phyloP scores from a whole-genome alignment of 1,139 yeast genomes.

The Yamadazyma atmosphaerica region DNA sequence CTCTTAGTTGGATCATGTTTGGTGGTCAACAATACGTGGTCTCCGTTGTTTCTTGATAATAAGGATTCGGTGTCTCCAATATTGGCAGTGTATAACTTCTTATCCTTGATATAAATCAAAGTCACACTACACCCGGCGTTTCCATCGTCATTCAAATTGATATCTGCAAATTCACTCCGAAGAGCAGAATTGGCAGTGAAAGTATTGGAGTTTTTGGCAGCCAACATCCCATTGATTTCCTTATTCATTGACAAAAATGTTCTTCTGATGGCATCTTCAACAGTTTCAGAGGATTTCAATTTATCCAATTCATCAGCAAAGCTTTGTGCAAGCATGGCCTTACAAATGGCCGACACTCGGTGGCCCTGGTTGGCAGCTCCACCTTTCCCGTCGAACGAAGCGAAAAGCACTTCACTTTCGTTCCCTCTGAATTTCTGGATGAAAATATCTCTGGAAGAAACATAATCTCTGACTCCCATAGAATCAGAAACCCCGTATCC shows the following conservation, averaged over 20 bases:
- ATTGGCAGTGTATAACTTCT: slow-evolving; percentile 76
- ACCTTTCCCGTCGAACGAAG: slow-evolving; percentile 84
- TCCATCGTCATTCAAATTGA: slow-evolving; percentile 58
- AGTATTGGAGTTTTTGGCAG: slow-evolving; percentile 34
- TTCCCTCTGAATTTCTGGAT: slow-evolving; percentile 87
- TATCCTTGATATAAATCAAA: slow-evolving; percentile 72
- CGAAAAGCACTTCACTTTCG: slow-evolving; percentile 67
- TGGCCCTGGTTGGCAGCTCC: slow-evolving; percentile 61
- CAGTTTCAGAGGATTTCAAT: slow-evolving; percentile 43
- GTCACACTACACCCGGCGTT: slow-evolving; percentile 87
- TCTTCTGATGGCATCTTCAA: slow-evolving; percentile 72
- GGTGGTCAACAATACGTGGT: slow-evolving; percentile 67
- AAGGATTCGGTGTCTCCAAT: slow-evolving; percentile 90
- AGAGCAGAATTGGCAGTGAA: slow-evolving; percentile 24
- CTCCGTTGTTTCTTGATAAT: slow-evolving; percentile 79
- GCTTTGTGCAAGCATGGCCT: slow-evolving; percentile 64
- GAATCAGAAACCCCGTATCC: slow-evolving; percentile 92
- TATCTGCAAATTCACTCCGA: slow-evolving; percentile 44
- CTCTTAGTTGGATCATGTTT: slow-evolving; percentile 84
- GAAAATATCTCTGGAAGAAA: slow-evolving; percentile 81
- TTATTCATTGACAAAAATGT: slow-evolving; percentile 79
- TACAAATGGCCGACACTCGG: slow-evolving; percentile 69
- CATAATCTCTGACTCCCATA: slow-evolving; percentile 65
- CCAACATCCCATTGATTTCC: slow-evolving; percentile 56
- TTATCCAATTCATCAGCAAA: slow-evolving; percentile 64